These are phyloP conservation scores for Xanthoceras sorbifolium DNA, from an alignment of 345 rosid genomes.

Conservation along the genomic window DNA sequence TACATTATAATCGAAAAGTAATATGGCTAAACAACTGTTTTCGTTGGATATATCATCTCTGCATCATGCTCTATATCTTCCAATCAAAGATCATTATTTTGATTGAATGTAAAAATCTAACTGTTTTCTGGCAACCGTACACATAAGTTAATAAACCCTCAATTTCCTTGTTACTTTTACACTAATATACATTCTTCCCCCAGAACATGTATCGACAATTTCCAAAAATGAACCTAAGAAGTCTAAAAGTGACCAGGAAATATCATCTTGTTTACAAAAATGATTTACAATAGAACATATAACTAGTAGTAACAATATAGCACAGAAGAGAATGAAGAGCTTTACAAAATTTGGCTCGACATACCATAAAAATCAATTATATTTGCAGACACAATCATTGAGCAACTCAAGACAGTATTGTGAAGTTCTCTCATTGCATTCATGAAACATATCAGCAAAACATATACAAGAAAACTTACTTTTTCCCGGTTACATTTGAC, in stretches of 20 bases:
- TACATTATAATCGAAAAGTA: neutral
- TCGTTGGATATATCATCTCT: neutral
- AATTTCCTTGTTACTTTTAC: too few relatives aligned
- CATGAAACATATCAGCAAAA: neutral
- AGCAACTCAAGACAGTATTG: neutral
- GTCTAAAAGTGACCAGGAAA: neutral
- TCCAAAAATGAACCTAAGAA: neutral
- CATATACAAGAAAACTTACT: constrained; percentile 28
- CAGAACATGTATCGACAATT: too few relatives aligned
- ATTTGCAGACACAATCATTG: neutral
- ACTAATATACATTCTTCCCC: too few relatives aligned
- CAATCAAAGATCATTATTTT: neutral
- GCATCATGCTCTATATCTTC: neutral
- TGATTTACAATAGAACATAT: neutral
- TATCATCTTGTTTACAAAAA: neutral
- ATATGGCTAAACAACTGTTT: neutral
- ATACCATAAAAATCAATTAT: too few relatives aligned
- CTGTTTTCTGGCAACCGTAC: too few relatives aligned
- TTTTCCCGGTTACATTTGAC: constrained; percentile 71
- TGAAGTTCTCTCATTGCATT: neutral
- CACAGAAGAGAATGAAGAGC: neutral
- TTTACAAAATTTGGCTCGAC: neutral
- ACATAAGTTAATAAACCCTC: too few relatives aligned
- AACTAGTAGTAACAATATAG: neutral
- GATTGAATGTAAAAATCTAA: neutral